Conservation (phyloP, 2,329 filamentous ascomycete genomes). For the Capronia coronata region DNA sequence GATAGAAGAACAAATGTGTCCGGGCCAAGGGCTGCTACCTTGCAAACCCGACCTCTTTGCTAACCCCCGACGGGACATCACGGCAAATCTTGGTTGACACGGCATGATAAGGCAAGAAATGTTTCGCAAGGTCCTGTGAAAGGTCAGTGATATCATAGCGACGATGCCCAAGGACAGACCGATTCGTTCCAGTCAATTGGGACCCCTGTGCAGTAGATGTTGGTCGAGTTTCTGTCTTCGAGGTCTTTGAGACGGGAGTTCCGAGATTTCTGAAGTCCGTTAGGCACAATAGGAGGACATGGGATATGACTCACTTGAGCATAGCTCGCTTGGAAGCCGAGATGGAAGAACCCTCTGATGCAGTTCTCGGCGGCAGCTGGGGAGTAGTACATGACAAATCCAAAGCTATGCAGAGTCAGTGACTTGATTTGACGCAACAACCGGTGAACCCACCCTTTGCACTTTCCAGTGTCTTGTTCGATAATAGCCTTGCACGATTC, state of each 20-base stretch:
- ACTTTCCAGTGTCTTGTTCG: conserved; percentile 83
- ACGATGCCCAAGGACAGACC: conserved; percentile 45
- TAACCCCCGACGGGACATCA: conserved; percentile 76
- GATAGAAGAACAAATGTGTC: neutral
- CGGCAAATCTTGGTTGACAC: conserved; percentile 93
- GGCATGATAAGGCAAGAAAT: conserved; percentile 54
- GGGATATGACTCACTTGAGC: conserved; percentile 60
- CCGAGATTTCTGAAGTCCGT: conserved; percentile 72
- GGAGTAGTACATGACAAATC: conserved; percentile 91
- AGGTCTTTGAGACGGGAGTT: conserved; percentile 97
- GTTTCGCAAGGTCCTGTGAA: conserved; percentile 65
- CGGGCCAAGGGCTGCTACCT: conserved; percentile 51
- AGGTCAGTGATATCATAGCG: conserved; percentile 22
- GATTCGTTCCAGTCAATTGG: conserved; percentile 88
- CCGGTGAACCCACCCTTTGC: conserved; percentile 70
- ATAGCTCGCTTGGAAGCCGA: conserved; percentile 96
- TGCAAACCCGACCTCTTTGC: conserved; percentile 94
- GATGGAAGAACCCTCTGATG: conserved; percentile 88
- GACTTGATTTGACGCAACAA: conserved; percentile 3
- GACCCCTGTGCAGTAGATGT: conserved; percentile 95
- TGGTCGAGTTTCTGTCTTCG: conserved; percentile 81
- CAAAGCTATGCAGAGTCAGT: conserved; percentile 58
- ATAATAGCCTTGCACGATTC: conserved; percentile 99
- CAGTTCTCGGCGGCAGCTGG: conserved; percentile 87
- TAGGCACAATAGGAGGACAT: conserved; percentile 30